Evolutionary conservation across 148 eudicot species (phyloP), one percentile per base, ranked within the genome.

Genomic region (Chenopodium album): DNA sequence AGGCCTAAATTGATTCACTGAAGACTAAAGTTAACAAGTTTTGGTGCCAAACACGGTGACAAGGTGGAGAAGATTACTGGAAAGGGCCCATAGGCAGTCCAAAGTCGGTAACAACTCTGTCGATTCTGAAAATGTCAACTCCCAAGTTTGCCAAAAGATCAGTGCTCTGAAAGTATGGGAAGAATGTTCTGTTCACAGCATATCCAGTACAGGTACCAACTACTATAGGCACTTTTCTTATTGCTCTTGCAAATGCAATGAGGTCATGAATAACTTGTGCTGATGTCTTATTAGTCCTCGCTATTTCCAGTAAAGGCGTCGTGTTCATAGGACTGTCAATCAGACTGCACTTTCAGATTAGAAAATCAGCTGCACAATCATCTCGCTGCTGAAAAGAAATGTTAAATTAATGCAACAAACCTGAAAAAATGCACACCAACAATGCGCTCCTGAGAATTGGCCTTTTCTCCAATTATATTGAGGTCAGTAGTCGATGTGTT

Each of bases 151-250:
- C 89, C 93, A 95, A 85, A 68, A 92, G 76, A 62, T 87, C 88
- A 80, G 99, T 94, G 78, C 97, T 80, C 88, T 93, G 97, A 29
- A 82, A 32, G 86, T 95, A 95, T 14, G 99, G 99, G 82, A 93
- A 95, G 84, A 93, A 95, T 60, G 97, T 87, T 82, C 99, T 90
- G 54, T 92, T 95, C 83, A 95, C 98, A 28, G 98, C 98, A 91
- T 93, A 95, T 20, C 94, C 99, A 7, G 95, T 89, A 87, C 99
- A 95, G 84, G 93, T 95, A 78, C 99, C 98, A 78, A 95, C 99
- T 81, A 93, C 99, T 48, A 93, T 97, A 59, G 99, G 99, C 62
- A 91, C 91, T 85, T 95, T 95, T 85, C 92, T 93, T 68, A 93
- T 95, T 80, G 80, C 75, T 88, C 91, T 93, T 64, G 98, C 98